Evolutionary conservation across 352 stramenopile genomes (phyloP), one percentile per base, ranked within the genome.

Genomic region (Blastocystis sp.): DNA sequence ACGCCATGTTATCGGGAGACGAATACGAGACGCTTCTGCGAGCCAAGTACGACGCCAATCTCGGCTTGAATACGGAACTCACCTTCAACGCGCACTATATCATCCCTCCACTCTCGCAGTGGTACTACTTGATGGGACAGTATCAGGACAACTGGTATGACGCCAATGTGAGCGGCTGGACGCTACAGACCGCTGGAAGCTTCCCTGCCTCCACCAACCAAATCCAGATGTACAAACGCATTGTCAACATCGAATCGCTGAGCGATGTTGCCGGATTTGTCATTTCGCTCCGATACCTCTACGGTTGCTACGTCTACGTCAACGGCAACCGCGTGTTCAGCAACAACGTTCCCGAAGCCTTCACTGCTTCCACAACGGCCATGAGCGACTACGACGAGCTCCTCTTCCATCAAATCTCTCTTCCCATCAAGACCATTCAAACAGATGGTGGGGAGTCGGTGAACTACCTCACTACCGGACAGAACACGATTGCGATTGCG

Each of bases 51-150:
- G 64, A 76, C 34, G 9, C 27, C 11, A 56, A 57, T 1, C 9
- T 76, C 9, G 64, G 36, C 29, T 34, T 76, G 8, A 1, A 4
- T 29, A 32, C 16, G 24, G 11, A 27, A 3, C 42, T 38, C 46
- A 65, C 49, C n/a, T 49, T 81, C 24, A 65, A 81, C 42, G 27
- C 29, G 32, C 69, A 64, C 2, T 81, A 40, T 34, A 27, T 44
- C 1, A 42, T 81, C 29, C 24, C 69, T 59, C 11, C 69, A 1
- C 14, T 63, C 27, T 48, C 46, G 1, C 24, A 3, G 7, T 81
- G 69, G 69, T 63, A 65, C 14, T 81, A 65, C 32, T 63, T 63
- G 48, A 81, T 81, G 69, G 46, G 69, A 29, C 44, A 81, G 24
- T 40, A 63, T 24, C 69, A 40, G 34, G 27, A 6, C 1, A 46